Conservation (phyloP, 2,329 filamentous ascomycete species). For the Seiridium cupressi region DNA sequence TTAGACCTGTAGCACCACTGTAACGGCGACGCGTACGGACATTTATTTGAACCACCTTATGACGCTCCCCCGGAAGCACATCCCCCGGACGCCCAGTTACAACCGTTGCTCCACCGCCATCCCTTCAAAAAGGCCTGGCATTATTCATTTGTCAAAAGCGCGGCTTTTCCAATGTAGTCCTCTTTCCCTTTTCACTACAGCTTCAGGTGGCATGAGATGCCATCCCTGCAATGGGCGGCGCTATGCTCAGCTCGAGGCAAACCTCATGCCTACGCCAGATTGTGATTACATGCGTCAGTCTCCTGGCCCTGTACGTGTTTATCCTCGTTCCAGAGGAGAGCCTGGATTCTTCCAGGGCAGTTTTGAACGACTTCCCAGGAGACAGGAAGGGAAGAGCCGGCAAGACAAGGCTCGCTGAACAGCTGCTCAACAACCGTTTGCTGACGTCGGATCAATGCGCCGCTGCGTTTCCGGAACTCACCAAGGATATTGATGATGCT, state of each 20-base stretch:
- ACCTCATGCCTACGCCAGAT: slow-evolving; percentile 24
- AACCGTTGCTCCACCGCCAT: background rate
- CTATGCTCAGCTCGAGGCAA: slow-evolving; percentile 6
- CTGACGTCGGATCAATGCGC: slow-evolving; percentile 42
- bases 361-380: slow-evolving; percentile 7
- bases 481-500: slow-evolving; percentile 42
- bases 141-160: background rate
- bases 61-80: background rate
- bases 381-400: background rate
- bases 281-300: slow-evolving; percentile 22
- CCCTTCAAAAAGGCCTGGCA: background rate
- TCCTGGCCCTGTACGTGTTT: slow-evolving; percentile 26
- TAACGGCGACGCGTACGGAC: no score
- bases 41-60: background rate
- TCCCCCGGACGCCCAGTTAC: background rate
- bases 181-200: background rate
- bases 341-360: slow-evolving; percentile 1
- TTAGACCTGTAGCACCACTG: no score
- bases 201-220: background rate
- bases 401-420: slow-evolving; percentile 9
- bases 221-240: background rate
- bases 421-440: slow-evolving; percentile 31
- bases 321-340: slow-evolving; percentile 20
- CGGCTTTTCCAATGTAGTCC: no score
- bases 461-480: slow-evolving; percentile 43